Percentiles rank a stretch among this genome's conserved stretches.
Conservation (phyloP, 179 eudicot species). For the Beta macrorhiza region DNA sequence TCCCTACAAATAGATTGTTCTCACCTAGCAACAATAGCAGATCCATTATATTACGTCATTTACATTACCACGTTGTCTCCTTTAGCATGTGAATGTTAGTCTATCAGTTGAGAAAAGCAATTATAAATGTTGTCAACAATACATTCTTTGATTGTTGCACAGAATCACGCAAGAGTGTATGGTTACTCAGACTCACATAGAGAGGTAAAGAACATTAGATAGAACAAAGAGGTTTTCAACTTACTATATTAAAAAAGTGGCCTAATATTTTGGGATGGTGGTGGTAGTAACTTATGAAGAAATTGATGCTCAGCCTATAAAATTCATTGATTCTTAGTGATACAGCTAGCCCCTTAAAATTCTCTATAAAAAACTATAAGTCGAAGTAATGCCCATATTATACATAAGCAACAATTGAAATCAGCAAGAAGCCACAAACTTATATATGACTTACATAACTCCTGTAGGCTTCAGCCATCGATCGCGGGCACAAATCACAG, state of each 20-base stretch:
- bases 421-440: conserved; percentile 5
- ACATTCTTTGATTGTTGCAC: neutral
- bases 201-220: neutral
- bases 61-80: neutral
- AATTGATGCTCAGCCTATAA: neutral
- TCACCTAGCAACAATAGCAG: no score
- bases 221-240: neutral
- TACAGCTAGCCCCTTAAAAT: neutral
- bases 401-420: neutral
- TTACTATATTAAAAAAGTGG: no score
- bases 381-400: no score
- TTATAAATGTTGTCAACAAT: neutral
- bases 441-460: conserved; percentile 64
- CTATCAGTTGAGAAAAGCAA: neutral
- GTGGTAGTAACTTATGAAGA: neutral
- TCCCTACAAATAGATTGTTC: no score
- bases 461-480: conserved; percentile 94
- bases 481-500: conserved; percentile 94
- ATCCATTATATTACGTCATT: no score
- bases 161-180: no score
- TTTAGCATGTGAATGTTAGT: neutral
- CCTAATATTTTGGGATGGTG: no score
- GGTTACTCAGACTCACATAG: no score
- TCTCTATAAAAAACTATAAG: neutral
- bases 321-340: neutral